These are phyloP conservation scores for Saturnispora kantuleensis DNA, from an alignment of 805 yeast species.

Conservation along the genomic window DNA sequence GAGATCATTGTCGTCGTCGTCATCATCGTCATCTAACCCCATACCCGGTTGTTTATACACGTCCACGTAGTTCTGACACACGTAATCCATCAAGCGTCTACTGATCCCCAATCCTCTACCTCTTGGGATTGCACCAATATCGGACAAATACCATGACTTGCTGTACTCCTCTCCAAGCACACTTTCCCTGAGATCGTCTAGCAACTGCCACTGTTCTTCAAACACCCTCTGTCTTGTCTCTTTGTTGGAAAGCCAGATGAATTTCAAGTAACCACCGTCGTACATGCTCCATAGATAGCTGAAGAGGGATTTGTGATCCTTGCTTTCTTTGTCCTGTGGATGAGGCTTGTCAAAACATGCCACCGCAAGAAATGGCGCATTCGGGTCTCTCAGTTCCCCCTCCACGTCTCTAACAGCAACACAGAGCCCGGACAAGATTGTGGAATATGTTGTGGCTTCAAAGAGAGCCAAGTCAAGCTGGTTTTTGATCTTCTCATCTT, in stretches of 20 bases:
- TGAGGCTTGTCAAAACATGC: slow-evolving; percentile 38
- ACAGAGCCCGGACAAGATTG: slow-evolving; percentile 40
- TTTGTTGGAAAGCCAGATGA: slow-evolving; percentile 27
- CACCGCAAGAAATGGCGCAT: slow-evolving; percentile 41
- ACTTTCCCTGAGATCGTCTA: slow-evolving; percentile 34
- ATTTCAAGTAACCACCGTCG: slow-evolving; percentile 26
- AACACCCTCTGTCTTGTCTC: slow-evolving; percentile 41
- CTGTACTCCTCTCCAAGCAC: slow-evolving; percentile 33
- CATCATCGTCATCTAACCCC: slow-evolving; percentile 14
- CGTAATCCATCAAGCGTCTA: slow-evolving; percentile 31
- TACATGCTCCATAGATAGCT: slow-evolving; percentile 26
- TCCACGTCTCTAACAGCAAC: slow-evolving; percentile 40
- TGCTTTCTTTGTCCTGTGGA: slow-evolving; percentile 8
- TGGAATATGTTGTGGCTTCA: slow-evolving; percentile 44
- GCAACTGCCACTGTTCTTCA: slow-evolving; percentile 39
- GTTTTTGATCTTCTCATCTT: slow-evolving; percentile 27
- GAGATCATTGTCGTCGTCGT: slow-evolving; percentile 7
- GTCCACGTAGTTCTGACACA: slow-evolving; percentile 10
- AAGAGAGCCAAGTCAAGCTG: slow-evolving; percentile 40
- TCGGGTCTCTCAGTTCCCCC: slow-evolving; percentile 31
- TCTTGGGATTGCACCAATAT: slow-evolving; percentile 46
- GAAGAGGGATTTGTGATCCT: slow-evolving; percentile 23
- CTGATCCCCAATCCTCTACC: slow-evolving; percentile 55
- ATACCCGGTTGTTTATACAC: slow-evolving; percentile 8
- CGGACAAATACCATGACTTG: slow-evolving; percentile 47